phyloP scores from a whole-genome alignment of 1,139 yeast genomes.

The Yamadazyma oceani region DNA sequence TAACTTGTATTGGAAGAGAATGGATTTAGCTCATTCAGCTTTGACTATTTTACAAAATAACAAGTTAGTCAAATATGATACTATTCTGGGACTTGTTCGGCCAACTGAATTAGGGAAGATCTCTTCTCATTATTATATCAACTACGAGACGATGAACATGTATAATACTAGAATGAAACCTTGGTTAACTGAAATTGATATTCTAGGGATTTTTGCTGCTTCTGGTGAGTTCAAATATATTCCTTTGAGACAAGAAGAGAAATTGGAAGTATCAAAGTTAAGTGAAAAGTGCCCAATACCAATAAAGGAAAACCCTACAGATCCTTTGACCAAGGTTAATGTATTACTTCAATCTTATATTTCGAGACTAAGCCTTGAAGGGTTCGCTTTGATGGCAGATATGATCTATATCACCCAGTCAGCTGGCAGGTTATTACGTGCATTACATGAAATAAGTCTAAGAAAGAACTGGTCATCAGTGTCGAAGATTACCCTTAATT shows the following conservation, averaged over 20 bases:
- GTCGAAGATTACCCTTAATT: slow-evolving; percentile 55
- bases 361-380: slow-evolving; percentile 72
- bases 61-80: slow-evolving; percentile 61
- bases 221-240: slow-evolving; percentile 86
- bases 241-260: slow-evolving; percentile 86
- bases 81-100: slow-evolving; percentile 37
- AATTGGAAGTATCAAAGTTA: slow-evolving; percentile 68
- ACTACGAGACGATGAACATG: slow-evolving; percentile 63
- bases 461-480: slow-evolving; percentile 72
- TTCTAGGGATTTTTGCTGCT: slow-evolving; percentile 71
- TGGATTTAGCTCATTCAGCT: slow-evolving; percentile 77
- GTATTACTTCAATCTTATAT: slow-evolving; percentile 83
- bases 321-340: slow-evolving; percentile 77
- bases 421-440: slow-evolving; percentile 85
- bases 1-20: slow-evolving; percentile 47
- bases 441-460: slow-evolving; percentile 77
- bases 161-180: slow-evolving; percentile 66
- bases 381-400: slow-evolving; percentile 90
- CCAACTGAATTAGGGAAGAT: slow-evolving; percentile 82
- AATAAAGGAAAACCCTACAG: slow-evolving; percentile 66
- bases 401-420: slow-evolving; percentile 93
- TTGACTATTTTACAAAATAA: slow-evolving; percentile 54
- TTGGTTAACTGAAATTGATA: slow-evolving; percentile 67
- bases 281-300: slow-evolving; percentile 84
- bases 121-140: slow-evolving; percentile 85